phyloP scores from a whole-genome alignment of 1,284 basidiomycete genomes.

The Ustanciosporium gigantosporum region DNA sequence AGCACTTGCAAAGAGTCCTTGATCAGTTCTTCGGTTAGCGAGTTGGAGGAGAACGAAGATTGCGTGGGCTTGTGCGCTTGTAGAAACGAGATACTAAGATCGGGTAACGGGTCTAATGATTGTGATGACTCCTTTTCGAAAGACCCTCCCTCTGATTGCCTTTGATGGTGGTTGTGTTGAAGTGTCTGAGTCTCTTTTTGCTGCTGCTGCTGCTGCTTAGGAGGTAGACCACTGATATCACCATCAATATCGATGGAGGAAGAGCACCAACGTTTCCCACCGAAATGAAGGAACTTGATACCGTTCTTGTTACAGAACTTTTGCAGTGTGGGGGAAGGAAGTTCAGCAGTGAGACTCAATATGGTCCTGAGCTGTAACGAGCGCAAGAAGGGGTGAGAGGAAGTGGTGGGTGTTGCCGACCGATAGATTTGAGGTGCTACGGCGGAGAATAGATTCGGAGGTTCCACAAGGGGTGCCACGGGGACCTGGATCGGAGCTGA shows the following conservation, averaged over 20 bases:
- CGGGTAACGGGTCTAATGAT: not conserved
- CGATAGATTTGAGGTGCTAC: conserved; percentile 55
- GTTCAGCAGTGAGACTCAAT: conserved; percentile 50
- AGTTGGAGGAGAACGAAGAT: conserved; percentile 13
- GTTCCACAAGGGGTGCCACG: conserved; percentile 33
- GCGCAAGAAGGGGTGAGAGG: conserved; percentile 37
- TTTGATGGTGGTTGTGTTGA: too few species aligned
- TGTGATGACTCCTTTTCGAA: too few species aligned
- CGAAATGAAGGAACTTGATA: conserved; percentile 50
- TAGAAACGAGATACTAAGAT: conserved; percentile 10
- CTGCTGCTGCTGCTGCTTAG: not conserved
- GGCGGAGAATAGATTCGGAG: conserved; percentile 44
- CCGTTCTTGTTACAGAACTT: conserved; percentile 32
- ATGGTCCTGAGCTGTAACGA: conserved; percentile 46
- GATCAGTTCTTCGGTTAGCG: conserved; percentile 42
- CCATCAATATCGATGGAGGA: not conserved
- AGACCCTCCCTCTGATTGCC: too few species aligned
- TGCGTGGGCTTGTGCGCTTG: conserved; percentile 8
- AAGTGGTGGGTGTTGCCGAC: conserved; percentile 28
- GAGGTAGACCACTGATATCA: not conserved
- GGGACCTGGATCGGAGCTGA: conserved; percentile 14
- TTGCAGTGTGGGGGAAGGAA: conserved; percentile 36
- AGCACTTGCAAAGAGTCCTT: conserved; percentile 54
- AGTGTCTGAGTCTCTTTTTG: too few species aligned
- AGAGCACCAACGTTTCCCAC: conserved; percentile 13